phyloP scores from a whole-genome alignment of 768 basidiomycete species.

The Auricularia cornea region DNA sequence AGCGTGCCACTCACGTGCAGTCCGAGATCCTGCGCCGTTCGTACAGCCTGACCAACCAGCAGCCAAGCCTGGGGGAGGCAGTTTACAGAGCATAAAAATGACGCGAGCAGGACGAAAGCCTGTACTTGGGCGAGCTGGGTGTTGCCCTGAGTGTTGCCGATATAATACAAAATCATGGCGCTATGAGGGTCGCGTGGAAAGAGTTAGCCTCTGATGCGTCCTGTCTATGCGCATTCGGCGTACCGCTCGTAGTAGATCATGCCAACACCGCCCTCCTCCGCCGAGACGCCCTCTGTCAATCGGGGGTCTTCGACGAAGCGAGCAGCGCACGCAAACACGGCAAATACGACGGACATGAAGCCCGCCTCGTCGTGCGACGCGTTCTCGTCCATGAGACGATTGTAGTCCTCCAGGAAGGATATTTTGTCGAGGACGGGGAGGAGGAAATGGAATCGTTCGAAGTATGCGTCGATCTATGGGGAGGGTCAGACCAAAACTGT shows the following conservation, averaged over 20 bases:
- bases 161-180: conserved; percentile 84
- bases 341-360: conserved; percentile 75
- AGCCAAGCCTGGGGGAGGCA: conserved; percentile 94
- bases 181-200: no score
- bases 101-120: conserved; percentile 60
- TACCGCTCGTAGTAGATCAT: conserved; percentile 88
- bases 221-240: no score
- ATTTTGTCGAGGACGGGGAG: conserved; percentile 85
- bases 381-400: conserved; percentile 66
- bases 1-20: conserved; percentile 59
- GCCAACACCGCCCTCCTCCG: conserved; percentile 77
- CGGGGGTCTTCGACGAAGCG: conserved; percentile 69
- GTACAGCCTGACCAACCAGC: conserved; percentile 81
- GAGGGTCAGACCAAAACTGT: neutral
- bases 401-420: conserved; percentile 67
- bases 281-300: conserved; percentile 41
- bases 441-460: conserved; percentile 76
- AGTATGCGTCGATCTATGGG: conserved; percentile 75
- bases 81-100: conserved; percentile 87
- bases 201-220: no score
- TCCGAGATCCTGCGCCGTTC: conserved; percentile 84
- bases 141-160: conserved; percentile 62
- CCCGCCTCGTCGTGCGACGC: conserved; percentile 48
- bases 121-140: conserved; percentile 84
- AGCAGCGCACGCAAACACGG: conserved; percentile 86